These are phyloP conservation scores for Erodium maritimum DNA, from an alignment of 345 rosid species.

Conservation along the genomic window DNA sequence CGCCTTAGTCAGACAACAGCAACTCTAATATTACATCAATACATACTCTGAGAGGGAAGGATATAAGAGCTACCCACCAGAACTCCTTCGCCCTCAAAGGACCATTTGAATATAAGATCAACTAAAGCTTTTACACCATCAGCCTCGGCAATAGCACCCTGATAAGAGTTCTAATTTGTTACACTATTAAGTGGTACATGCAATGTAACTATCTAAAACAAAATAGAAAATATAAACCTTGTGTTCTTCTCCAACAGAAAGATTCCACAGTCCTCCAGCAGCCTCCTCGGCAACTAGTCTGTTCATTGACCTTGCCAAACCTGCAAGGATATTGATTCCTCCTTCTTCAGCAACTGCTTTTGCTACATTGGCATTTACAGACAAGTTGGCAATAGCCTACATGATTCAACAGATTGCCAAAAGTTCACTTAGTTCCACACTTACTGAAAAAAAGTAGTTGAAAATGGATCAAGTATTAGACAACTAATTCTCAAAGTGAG, in stretches of 20 bases:
- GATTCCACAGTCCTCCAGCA: slow-evolving; percentile 85
- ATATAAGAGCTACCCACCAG: slow-evolving; percentile 23
- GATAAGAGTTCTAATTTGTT: slow-evolving; percentile 9
- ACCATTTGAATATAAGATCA: slow-evolving; percentile 76
- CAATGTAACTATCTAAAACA: too few relatives aligned
- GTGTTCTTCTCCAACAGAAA: slow-evolving; percentile 86
- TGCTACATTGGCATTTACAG: slow-evolving; percentile 70
- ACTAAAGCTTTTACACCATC: slow-evolving; percentile 71
- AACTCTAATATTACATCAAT: too few relatives aligned
- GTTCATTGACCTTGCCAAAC: slow-evolving; percentile 65
- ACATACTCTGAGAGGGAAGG: too few relatives aligned
- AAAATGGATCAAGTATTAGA: too few relatives aligned
- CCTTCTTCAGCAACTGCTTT: slow-evolving; percentile 82
- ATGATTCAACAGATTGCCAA: slow-evolving; percentile 1
- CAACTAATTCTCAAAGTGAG: too few relatives aligned
- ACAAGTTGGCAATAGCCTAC: slow-evolving; percentile 82
- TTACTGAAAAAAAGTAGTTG: too few relatives aligned
- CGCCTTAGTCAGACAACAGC: background rate
- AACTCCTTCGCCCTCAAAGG: slow-evolving; percentile 65
- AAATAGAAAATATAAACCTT: slow-evolving; percentile 29
- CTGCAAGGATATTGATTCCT: slow-evolving; percentile 55
- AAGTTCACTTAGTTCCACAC: too few relatives aligned
- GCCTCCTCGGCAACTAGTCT: slow-evolving; percentile 87
- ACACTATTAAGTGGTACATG: background rate
- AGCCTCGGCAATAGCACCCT: slow-evolving; percentile 75